Conservation (phyloP, 129 eudicot species). For the Chrysanthemum makinoi region DNA sequence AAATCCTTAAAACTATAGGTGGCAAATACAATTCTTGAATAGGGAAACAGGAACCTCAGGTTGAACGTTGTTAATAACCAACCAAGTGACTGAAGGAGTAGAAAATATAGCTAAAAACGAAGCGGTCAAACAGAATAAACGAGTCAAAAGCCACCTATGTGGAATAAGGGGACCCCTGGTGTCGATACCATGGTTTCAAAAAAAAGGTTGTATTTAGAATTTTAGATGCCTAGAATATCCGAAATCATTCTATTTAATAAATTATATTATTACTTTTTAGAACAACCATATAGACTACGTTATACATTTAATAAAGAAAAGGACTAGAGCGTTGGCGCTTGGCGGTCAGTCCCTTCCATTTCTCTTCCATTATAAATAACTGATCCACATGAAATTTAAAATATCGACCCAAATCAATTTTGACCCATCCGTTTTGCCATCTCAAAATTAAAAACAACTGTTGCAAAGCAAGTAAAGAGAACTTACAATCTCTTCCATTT, state of each 20-base stretch:
- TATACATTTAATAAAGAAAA: not conserved
- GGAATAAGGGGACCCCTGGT: not conserved
- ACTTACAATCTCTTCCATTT: constrained; percentile 37
- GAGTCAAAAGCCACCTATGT: constrained; percentile 2
- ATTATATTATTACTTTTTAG: too few relatives aligned
- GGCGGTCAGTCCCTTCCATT: too few relatives aligned
- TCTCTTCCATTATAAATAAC: too few relatives aligned
- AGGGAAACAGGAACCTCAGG: not conserved
- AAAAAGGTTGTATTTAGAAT: not conserved
- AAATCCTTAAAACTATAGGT: constrained; percentile 15
- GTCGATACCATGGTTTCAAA: not conserved
- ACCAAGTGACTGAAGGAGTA: not conserved
- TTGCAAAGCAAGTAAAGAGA: constrained; percentile 9
- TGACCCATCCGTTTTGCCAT: constrained; percentile 12
- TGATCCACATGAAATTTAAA: too few relatives aligned
- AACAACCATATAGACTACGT: not conserved
- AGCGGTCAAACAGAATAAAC: not conserved
- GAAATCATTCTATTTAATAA: not conserved
- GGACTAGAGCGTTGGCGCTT: not conserved
- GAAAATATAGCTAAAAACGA: not conserved
- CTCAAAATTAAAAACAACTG: not conserved
- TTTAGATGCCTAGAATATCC: too few relatives aligned
- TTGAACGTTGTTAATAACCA: not conserved
- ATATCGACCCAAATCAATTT: not conserved
- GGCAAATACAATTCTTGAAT: not conserved